A percentile compares a stretch with the other conserved stretches of the same genome.
These are phyloP conservation scores for Trametes meyenii DNA, from an alignment of 768 basidiomycete genomes.

Conservation along the genomic window DNA sequence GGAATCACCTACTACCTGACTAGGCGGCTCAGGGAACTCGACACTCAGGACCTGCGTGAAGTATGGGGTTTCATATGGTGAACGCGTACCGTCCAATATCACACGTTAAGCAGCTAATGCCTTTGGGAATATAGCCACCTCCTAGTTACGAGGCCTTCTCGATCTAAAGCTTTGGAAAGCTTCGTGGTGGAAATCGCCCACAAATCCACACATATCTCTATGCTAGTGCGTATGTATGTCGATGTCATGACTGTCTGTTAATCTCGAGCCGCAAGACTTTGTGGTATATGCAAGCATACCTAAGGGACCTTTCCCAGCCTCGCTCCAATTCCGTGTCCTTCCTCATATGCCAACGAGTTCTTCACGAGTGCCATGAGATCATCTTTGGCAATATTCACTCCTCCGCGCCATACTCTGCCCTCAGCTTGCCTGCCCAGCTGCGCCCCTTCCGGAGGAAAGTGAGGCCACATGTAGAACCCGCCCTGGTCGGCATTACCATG, in stretches of 20 bases:
- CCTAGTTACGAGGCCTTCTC: slow-evolving; percentile 88
- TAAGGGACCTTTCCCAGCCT: slow-evolving; percentile 71
- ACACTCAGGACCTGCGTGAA: slow-evolving; percentile 72
- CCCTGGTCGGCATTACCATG: slow-evolving; percentile 83
- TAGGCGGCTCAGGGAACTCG: slow-evolving; percentile 66
- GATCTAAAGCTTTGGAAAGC: slow-evolving; percentile 89
- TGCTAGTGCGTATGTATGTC: slow-evolving; percentile 70
- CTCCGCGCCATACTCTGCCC: slow-evolving; percentile 66
- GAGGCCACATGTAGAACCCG: slow-evolving; percentile 71
- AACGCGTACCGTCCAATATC: slow-evolving; percentile 23
- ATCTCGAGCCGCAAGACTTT: slow-evolving; percentile 62
- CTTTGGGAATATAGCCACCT: slow-evolving; percentile 69
- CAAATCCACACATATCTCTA: slow-evolving; percentile 91
- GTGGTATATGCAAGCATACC: slow-evolving; percentile 98
- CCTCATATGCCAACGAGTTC: slow-evolving; percentile 85
- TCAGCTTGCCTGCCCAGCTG: slow-evolving; percentile 51
- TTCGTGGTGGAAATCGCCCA: slow-evolving; percentile 90
- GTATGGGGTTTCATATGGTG: slow-evolving; percentile 92
- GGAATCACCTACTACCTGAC: slow-evolving; percentile 92
- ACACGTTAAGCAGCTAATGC: slow-evolving; percentile 11
- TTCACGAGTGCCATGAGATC: slow-evolving; percentile 93
- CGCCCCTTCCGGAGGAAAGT: slow-evolving; percentile 64
- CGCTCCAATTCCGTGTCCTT: slow-evolving; percentile 76
- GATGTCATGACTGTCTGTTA: neutral
- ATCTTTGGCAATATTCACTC: slow-evolving; percentile 88